These are phyloP conservation scores for Dictyostelium purpureum DNA, from an alignment of 78 protist genomes.

Conservation along the genomic window DNA sequence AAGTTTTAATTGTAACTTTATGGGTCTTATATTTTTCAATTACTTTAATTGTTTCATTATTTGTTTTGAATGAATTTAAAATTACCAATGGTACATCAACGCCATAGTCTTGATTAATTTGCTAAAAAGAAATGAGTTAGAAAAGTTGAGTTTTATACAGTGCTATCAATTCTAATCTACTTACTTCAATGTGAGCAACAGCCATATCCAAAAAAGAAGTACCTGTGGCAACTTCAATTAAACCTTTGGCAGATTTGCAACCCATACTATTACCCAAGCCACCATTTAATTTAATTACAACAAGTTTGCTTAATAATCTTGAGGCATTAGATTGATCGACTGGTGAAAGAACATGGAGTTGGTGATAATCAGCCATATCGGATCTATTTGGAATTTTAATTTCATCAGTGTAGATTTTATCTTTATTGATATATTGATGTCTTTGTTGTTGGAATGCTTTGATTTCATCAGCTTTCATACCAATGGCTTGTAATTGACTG, in stretches of 20 bases:
- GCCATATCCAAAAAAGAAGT: conserved; percentile 94
- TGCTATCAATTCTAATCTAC: background rate
- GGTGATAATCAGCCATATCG: conserved; percentile 54
- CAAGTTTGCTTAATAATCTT: conserved; percentile 78
- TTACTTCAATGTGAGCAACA: conserved; percentile 92
- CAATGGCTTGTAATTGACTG: background rate
- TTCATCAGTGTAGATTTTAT: conserved; percentile 31
- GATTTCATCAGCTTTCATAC: conserved; percentile 64
- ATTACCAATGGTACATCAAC: conserved; percentile 93
- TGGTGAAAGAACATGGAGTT: conserved; percentile 37
- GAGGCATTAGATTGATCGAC: conserved; percentile 29
- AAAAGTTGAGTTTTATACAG: background rate
- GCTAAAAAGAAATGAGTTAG: background rate
- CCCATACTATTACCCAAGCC: conserved; percentile 91
- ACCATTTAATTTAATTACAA: conserved; percentile 97
- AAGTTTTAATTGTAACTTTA: conserved; percentile 76
- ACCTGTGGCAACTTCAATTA: conserved; percentile 72
- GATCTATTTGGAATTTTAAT: conserved; percentile 54
- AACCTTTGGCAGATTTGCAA: conserved; percentile 51
- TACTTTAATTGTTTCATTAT: conserved; percentile 81
- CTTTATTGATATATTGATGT: conserved; percentile 49
- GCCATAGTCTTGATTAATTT: conserved; percentile 64
- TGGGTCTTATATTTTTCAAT: conserved; percentile 77
- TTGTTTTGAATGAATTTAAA: conserved; percentile 98
- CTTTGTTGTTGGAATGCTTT: conserved; percentile 60